A percentile compares a stretch with the other conserved stretches of the same genome.
Evolutionary conservation across 2,329 filamentous ascomycete genomes (phyloP).

Genomic region (Pseudocercospora vitis): DNA sequence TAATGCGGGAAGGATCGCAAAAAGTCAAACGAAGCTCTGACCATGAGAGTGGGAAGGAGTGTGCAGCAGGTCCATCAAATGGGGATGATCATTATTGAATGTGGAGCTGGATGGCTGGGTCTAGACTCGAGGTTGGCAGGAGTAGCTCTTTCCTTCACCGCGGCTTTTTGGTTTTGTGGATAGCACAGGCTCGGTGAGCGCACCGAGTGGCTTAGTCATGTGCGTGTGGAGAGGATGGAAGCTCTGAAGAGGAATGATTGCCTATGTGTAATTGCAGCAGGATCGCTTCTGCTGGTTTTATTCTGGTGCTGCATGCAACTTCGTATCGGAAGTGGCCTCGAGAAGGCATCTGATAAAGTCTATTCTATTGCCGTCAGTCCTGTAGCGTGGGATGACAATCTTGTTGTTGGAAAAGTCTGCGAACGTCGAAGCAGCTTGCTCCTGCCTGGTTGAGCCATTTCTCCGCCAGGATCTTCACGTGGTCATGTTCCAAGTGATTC

Average conservation of each 20-base stretch:
- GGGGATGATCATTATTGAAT: too few species aligned
- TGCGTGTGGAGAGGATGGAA: too few species aligned
- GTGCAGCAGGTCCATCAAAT: too few species aligned
- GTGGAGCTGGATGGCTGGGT: too few species aligned
- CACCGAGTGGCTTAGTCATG: not conserved
- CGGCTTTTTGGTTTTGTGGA: not conserved
- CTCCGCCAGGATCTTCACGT: not conserved
- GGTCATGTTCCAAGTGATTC: not conserved
- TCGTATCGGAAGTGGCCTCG: not conserved
- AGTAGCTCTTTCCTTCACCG: not conserved
- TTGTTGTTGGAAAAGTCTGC: too few species aligned
- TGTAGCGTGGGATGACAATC: not conserved
- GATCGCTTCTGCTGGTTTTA: too few species aligned
- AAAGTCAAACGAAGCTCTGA: too few species aligned
- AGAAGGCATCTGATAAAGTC: not conserved
- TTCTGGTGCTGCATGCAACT: too few species aligned
- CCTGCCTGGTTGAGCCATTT: not conserved
- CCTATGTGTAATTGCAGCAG: slow-evolving; percentile 1
- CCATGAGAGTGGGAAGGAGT: too few species aligned
- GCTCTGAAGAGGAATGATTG: not conserved
- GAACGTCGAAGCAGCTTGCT: too few species aligned
- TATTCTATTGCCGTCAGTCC: not conserved
- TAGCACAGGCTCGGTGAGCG: not conserved
- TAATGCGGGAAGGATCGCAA: too few species aligned
- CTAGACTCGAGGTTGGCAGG: too few species aligned